Evolutionary conservation across 2,329 filamentous ascomycete species (phyloP), one percentile per base, ranked within the genome.

Genomic region (Zopfia rhizophila): DNA sequence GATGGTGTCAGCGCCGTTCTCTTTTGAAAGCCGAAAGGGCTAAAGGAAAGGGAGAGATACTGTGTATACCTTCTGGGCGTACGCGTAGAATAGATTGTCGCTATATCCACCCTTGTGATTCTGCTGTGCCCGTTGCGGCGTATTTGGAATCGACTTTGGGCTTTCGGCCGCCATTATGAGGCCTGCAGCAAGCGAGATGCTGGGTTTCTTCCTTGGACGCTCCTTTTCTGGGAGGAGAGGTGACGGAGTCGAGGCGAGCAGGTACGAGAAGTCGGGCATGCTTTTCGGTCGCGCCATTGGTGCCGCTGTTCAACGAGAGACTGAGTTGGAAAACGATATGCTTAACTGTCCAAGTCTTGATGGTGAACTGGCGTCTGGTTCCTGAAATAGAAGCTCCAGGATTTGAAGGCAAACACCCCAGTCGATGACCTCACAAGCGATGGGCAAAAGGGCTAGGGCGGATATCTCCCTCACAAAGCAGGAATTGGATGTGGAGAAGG

Each of bases 341-440:
- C 16, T n/a, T 5, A n/a, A 17, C n/a, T n/a, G 3, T 13, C 18
- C 30, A 10, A 13, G 16, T 10, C 18, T n/a, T 32, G 11, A 10
- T 32, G 30, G 12, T 14, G 3, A 10, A 22, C 16, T 19, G 38
- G 14, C 7, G 19, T n/a, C 12, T 40, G 16, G 24, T 24, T 19
- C 50, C 18, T 38, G 40, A 53, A 55, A 55, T 58, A 54, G 52
- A 31, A 52, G 22, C 32, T 7, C 12, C 16, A 27, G 46, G 47
- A 48, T 53, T 54, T 52, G 51, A 31, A 44, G 50, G 43, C 17
- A 11, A 44, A 31, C 38, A 68, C 60, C 65, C 66, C 47, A 38
- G 65, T 68, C 65, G 54, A 70, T 69, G 66, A 70, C 63, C 61
- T 68, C 63, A 68, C 56, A 44, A 37, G 25, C 39, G 24, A 51